Base-by-base conservation (phyloP, 441 rosid genomes). In the Erysimum cheiri region DNA sequence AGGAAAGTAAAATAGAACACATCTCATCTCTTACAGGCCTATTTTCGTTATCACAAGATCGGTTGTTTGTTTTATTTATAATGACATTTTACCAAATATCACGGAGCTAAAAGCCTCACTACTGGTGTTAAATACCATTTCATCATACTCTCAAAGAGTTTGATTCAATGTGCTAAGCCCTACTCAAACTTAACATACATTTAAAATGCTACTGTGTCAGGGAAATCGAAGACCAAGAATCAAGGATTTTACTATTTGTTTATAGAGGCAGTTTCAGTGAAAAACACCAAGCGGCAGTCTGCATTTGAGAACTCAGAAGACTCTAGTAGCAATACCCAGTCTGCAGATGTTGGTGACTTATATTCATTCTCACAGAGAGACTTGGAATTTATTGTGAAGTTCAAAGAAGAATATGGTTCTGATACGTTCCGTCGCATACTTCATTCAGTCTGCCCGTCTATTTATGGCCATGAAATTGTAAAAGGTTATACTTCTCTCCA, bases 401-500 rank as follows among this genome's bases (percentile, higher is more conserved):
- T 88, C 73, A 82, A 82, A n/a, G 86, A 85, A 85, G 98, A 92
- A 82, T 77, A 88, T 81, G 93, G 95, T 68, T 80, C 91, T 67
- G 96, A 92, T 73, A 82, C 84, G 64, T 92, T 96, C 73, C 84
- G 88, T 48, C 88, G 88, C 77, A 73, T 92, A 64, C 85, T 92
- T 74, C 98, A 92, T 63, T 92, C 98, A 26, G 78, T 91, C 46
- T 96, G 99, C 75, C 99, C 99, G 43, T 96, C 98, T 54, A 96
- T 96, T 46, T 92, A 90, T 72, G 99, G 99, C 17, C 98, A 96
- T 73, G 99, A 93, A 82, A 87, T 88, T 78, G 99, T 96, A 65
- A 96, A 96, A 89, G 99, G 99, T 95, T 63, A 13, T 74, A 55
- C 53, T 28, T 72, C 35, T 41, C 24, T 67, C 31, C 32, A 28